Evolutionary conservation across 164 flowering plant genomes (phyloP).

Genomic region (Chimonanthus praecox): DNA sequence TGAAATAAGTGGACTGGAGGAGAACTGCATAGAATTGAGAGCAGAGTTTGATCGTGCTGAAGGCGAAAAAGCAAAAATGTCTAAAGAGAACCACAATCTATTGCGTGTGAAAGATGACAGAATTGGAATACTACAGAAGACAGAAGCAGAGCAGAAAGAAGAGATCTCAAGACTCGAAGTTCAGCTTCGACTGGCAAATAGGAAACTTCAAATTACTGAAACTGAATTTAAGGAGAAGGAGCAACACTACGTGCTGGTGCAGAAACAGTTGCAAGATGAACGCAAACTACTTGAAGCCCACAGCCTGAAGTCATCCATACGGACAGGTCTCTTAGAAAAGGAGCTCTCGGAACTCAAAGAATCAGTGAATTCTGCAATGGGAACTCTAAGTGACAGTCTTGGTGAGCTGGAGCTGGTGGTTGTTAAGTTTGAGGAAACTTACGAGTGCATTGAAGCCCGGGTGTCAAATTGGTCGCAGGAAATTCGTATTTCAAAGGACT

Average conservation of each 20-base stretch:
- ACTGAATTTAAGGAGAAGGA: conserved; percentile 50
- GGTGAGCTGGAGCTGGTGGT: conserved; percentile 15
- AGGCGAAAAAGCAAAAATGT: conserved; percentile 9
- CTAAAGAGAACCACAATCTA: conserved; percentile 11
- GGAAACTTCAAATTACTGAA: conserved; percentile 55
- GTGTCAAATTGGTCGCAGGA: conserved; percentile 24
- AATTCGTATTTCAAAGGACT: conserved; percentile 20
- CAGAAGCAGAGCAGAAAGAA: conserved; percentile 20
- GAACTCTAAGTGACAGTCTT: conserved; percentile 8
- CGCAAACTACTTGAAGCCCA: conserved; percentile 22
- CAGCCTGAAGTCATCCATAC: conserved; percentile 6
- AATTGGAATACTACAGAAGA: conserved; percentile 7
- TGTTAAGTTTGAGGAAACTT: conserved; percentile 15
- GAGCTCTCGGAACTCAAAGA: conserved; percentile 22
- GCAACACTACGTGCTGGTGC: conserved; percentile 25
- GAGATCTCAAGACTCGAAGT: conserved; percentile 34
- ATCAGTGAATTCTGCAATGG: conserved; percentile 13
- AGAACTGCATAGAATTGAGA: conserved; percentile 9
- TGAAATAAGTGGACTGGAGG: conserved; percentile 7
- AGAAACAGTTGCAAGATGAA: conserved; percentile 30
- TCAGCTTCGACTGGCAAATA: conserved; percentile 36
- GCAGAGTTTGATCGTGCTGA: conserved; percentile 11
- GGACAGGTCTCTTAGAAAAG: conserved; percentile 10
- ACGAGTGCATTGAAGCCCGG: conserved; percentile 13
- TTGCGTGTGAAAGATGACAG: conserved; percentile 4